A percentile compares a stretch with the other conserved stretches of the same genome.
Conservation (phyloP, 2,329 filamentous ascomycete species). For the Sphaerostilbella broomeana region DNA sequence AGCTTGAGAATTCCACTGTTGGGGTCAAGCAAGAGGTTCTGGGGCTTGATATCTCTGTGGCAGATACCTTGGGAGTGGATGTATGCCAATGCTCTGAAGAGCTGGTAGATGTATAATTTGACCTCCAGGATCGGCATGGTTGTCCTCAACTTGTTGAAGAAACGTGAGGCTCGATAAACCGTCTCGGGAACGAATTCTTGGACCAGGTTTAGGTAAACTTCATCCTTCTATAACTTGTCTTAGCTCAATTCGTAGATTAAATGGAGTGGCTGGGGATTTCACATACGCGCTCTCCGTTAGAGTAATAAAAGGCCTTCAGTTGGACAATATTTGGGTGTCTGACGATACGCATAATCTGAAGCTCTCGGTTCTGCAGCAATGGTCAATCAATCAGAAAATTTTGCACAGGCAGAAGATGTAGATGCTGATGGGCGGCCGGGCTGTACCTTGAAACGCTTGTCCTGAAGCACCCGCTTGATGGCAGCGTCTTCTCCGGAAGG, state of each 20-base stretch:
- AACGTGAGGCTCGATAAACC: constrained; percentile 93
- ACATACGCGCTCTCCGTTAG: constrained; percentile 88
- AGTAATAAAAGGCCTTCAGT: constrained; percentile 99
- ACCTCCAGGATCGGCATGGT: constrained; percentile 98
- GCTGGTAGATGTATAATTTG: constrained; percentile 99
- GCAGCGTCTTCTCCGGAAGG: constrained; percentile 97
- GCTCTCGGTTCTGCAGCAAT: constrained; percentile 80
- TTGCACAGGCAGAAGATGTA: too few relatives aligned
- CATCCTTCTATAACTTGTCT: constrained; percentile 65
- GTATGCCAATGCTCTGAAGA: constrained; percentile 96
- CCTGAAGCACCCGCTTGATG: constrained; percentile 97
- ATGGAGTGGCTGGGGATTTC: not conserved
- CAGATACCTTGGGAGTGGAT: constrained; percentile 99
- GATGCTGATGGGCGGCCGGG: too few relatives aligned
- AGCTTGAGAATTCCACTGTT: constrained; percentile 88
- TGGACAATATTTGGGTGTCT: constrained; percentile 98
- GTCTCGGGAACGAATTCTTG: constrained; percentile 98
- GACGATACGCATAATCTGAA: constrained; percentile 99
- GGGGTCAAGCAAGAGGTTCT: constrained; percentile 92
- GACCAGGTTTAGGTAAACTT: constrained; percentile 96
- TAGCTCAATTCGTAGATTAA: constrained; percentile 5
- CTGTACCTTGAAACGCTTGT: constrained; percentile 96
- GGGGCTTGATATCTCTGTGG: constrained; percentile 97
- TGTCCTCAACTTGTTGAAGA: constrained; percentile 99
- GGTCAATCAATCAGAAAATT: constrained; percentile 14